A percentile compares a stretch with the other conserved stretches of the same genome.
phyloP scores from a whole-genome alignment of 1,139 yeast species.

The Lodderomyces metapsilosis region DNA sequence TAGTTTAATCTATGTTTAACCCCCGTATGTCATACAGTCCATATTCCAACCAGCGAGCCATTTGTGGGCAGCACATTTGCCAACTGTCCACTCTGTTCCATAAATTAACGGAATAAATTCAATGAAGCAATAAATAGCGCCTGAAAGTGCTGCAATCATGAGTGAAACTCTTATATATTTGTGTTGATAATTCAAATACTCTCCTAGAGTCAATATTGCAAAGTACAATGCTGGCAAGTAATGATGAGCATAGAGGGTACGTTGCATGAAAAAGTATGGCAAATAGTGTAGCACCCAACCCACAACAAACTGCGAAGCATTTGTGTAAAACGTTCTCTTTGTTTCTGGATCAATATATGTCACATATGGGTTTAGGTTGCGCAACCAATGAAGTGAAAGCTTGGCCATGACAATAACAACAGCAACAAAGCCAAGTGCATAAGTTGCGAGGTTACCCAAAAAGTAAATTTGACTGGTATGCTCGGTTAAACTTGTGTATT shows the following conservation, averaged over 20 bases:
- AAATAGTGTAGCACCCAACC: conserved; percentile 39
- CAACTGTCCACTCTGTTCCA: conserved; percentile 33
- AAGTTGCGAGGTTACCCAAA: conserved; percentile 37
- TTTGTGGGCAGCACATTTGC: conserved; percentile 24
- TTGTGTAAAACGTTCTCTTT: conserved; percentile 19
- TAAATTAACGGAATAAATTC: conserved; percentile 32
- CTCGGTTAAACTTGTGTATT: conserved; percentile 16
- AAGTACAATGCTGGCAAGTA: conserved; percentile 39
- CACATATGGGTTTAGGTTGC: conserved; percentile 34
- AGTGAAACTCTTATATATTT: conserved; percentile 12
- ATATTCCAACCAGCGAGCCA: conserved; percentile 40
- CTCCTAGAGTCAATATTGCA: conserved; percentile 30
- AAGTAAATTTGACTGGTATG: conserved; percentile 32
- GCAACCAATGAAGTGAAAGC: conserved; percentile 21
- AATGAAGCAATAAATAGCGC: conserved; percentile 20
- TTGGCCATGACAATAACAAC: conserved; percentile 21
- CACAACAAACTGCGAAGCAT: conserved; percentile 24
- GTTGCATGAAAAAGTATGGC: conserved; percentile 32
- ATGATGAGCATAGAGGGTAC: conserved; percentile 40
- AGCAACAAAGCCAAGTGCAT: conserved; percentile 26
- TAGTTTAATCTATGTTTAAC: background rate
- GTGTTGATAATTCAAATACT: conserved; percentile 31
- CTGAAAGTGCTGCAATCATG: conserved; percentile 14
- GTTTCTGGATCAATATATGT: background rate
- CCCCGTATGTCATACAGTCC: conserved; percentile 25